Evolutionary conservation across 495 filamentous ascomycete species (phyloP).

Genomic region (Penicillium pulvis): DNA sequence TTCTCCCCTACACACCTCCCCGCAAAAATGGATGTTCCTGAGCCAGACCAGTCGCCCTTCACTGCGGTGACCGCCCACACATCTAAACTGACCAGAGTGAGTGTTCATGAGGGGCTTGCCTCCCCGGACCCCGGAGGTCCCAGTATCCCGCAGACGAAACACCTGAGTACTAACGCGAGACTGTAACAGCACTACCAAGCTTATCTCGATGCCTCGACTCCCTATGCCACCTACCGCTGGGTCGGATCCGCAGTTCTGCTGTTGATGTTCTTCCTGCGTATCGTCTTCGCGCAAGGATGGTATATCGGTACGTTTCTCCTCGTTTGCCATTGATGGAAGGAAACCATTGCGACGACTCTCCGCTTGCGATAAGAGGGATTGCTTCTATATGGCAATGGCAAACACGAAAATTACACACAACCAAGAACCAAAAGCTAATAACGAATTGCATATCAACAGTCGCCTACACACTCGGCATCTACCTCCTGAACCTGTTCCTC

Average conservation of each 20-base stretch:
- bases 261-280: slow-evolving; percentile 80
- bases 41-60: slow-evolving; percentile 82
- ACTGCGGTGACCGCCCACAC: slow-evolving; percentile 84
- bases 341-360: neutral
- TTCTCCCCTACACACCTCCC: slow-evolving; percentile 14
- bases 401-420: neutral
- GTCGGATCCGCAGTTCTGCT: slow-evolving; percentile 73
- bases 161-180: slow-evolving; percentile 10
- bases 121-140: slow-evolving; percentile 10
- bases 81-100: slow-evolving; percentile 66
- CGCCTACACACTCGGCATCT: slow-evolving; percentile 96
- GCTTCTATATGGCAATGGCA: neutral
- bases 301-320: slow-evolving; percentile 77
- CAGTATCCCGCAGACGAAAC: neutral
- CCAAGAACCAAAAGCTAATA: slow-evolving; percentile 8
- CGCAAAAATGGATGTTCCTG: slow-evolving; percentile 69
- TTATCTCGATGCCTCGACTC: slow-evolving; percentile 88
- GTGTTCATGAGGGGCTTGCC: slow-evolving; percentile 32
- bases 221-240: slow-evolving; percentile 88
- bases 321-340: neutral
- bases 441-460: slow-evolving; percentile 51
- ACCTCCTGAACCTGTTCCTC: slow-evolving; percentile 98
- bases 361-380: neutral
- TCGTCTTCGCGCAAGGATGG: slow-evolving; percentile 93
- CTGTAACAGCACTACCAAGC: slow-evolving; percentile 82